Evolutionary conservation across 2,329 filamentous ascomycete genomes (phyloP).

Genomic region (Aspergillus sp.): DNA sequence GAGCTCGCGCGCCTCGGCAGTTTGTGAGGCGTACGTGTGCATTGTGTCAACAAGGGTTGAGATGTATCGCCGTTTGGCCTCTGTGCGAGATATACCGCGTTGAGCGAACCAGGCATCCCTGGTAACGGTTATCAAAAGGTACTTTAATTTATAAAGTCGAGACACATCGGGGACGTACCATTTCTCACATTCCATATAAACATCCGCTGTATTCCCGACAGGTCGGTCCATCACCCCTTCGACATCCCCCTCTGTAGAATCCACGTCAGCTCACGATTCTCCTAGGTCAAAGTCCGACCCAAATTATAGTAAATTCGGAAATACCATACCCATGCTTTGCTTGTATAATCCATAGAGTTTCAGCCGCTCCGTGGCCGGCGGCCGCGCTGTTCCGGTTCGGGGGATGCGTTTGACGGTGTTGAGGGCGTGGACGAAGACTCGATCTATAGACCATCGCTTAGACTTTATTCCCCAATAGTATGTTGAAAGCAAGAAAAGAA

Average conservation of each 20-base stretch:
- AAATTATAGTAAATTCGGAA: not conserved
- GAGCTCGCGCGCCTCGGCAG: conserved; percentile 76
- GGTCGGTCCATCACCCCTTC: conserved; percentile 91
- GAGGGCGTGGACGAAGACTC: conserved; percentile 97
- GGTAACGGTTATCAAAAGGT: not conserved
- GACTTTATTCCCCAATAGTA: not conserved
- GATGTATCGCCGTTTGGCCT: conserved; percentile 92
- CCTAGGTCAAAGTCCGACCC: not conserved
- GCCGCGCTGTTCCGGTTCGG: conserved; percentile 85
- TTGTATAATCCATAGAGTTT: conserved; percentile 98
- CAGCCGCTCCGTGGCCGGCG: conserved; percentile 79
- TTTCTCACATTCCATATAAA: conserved; percentile 61
- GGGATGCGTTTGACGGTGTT: conserved; percentile 98
- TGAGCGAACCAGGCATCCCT: conserved; percentile 95
- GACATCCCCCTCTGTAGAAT: conserved; percentile 77
- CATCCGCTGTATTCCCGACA: conserved; percentile 50
- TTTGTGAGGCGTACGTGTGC: conserved; percentile 88
- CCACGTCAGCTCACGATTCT: not conserved
- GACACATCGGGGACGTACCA: conserved; percentile 50
- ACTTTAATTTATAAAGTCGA: not conserved
- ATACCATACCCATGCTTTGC: conserved; percentile 75
- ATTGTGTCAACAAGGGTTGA: conserved; percentile 93
- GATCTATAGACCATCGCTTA: conserved; percentile 58
- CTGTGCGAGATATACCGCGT: conserved; percentile 77
- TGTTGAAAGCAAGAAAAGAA: not conserved